Percentiles rank a stretch among this genome's conserved stretches.
These are phyloP conservation scores for Colletotrichum sp. DNA, from an alignment of 2,329 filamentous ascomycete genomes.

Conservation along the genomic window DNA sequence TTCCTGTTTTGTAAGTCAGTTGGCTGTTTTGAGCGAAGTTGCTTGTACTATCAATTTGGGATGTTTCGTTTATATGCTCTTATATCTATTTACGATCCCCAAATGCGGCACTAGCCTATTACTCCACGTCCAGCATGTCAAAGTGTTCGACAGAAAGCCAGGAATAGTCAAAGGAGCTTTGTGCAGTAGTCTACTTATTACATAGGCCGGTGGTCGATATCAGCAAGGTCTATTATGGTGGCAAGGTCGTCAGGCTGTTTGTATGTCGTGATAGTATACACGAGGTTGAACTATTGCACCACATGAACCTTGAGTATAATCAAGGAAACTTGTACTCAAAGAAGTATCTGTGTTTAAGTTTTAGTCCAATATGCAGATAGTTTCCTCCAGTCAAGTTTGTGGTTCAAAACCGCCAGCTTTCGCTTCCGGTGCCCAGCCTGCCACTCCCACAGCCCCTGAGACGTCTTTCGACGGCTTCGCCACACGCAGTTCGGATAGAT, in stretches of 20 bases:
- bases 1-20: background rate
- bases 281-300: background rate
- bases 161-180: background rate
- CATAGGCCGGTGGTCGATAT: background rate
- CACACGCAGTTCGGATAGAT: background rate
- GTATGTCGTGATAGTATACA: background rate
- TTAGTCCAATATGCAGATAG: background rate
- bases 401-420: background rate
- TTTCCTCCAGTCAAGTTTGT: background rate
- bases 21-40: background rate
- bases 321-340: fast-evolving
- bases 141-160: background rate
- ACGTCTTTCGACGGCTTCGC: background rate
- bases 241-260: background rate
- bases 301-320: background rate
- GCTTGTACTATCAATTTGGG: background rate
- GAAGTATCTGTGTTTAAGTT: fast-evolving
- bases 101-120: background rate
- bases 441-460: background rate
- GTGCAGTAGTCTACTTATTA: fast-evolving
- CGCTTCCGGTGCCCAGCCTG: background rate
- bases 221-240: background rate
- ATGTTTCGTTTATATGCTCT: background rate
- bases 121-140: background rate
- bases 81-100: background rate